Percentiles rank a stretch among this genome's conserved stretches.
phyloP scores from a whole-genome alignment of 495 filamentous ascomycete species.

The Penicillium cosmopolitanum region DNA sequence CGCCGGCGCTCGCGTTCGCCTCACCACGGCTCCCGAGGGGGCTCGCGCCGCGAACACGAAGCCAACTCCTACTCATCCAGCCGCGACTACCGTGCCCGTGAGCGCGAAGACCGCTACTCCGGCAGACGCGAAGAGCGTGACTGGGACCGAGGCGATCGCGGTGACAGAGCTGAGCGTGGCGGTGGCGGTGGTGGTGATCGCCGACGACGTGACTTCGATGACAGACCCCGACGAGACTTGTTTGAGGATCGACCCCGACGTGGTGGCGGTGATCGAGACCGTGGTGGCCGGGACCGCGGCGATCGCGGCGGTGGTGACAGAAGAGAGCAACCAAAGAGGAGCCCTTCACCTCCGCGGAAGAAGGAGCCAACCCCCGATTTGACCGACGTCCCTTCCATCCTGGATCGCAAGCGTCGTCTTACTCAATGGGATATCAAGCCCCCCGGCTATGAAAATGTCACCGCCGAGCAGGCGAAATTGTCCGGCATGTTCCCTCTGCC shows the following conservation, averaged over 20 bases:
- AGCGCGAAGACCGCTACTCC: slow-evolving; percentile 60
- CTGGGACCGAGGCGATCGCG: slow-evolving; percentile 56
- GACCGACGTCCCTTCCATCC: slow-evolving; percentile 76
- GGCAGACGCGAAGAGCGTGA: slow-evolving; percentile 51
- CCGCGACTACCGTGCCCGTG: slow-evolving; percentile 7
- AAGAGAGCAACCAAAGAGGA: slow-evolving; percentile 69
- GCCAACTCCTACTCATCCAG: slow-evolving; percentile 85
- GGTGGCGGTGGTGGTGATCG: slow-evolving; percentile 14
- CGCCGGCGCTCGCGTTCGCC: slow-evolving; percentile 78
- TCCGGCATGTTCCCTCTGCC: slow-evolving; percentile 99
- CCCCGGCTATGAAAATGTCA: slow-evolving; percentile 97
- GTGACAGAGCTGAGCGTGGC: slow-evolving; percentile 31
- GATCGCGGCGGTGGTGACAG: slow-evolving; percentile 40
- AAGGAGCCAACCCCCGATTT: slow-evolving; percentile 97
- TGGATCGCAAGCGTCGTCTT: slow-evolving; percentile 83
- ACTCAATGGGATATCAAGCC: slow-evolving; percentile 99
- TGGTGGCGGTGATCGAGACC: slow-evolving; percentile 40
- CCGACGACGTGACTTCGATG: slow-evolving; percentile 34
- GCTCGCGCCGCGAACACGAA: slow-evolving; percentile 66
- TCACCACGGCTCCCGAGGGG: slow-evolving; percentile 62
- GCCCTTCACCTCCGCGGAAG: slow-evolving; percentile 78
- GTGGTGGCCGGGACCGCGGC: slow-evolving; percentile 35
- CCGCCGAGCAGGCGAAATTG: slow-evolving; percentile 96
- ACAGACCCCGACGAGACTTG: slow-evolving; percentile 33
- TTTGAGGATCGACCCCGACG: slow-evolving; percentile 34